A percentile compares a stretch with the other conserved stretches of the same genome.
phyloP scores from a whole-genome alignment of 2,329 filamentous ascomycete genomes.

The Grosmannia serpens region DNA sequence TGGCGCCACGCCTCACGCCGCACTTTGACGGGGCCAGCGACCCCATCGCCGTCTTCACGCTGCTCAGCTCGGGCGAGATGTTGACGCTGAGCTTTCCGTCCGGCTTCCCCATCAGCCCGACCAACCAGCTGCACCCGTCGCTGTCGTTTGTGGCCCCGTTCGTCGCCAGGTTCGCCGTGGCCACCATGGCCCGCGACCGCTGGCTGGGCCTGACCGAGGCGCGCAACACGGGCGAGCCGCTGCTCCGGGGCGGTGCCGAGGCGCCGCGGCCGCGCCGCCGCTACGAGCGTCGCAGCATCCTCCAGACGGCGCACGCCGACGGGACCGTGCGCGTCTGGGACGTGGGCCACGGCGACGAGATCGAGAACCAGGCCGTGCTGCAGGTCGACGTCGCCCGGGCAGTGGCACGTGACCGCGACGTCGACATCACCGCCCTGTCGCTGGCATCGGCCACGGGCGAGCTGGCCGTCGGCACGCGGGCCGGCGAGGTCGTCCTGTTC shows the following conservation, averaged over 20 bases:
- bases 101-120: constrained; percentile 81
- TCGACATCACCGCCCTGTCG: constrained; percentile 69
- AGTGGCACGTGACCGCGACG: constrained; percentile 63
- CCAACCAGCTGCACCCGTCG: constrained; percentile 83
- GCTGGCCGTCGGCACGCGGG: constrained; percentile 66
- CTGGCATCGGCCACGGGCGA: constrained; percentile 75
- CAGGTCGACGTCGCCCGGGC: constrained; percentile 82
- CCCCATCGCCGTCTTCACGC: constrained; percentile 70
- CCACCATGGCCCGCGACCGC: constrained; percentile 61
- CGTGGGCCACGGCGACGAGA: constrained; percentile 78
- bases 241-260: constrained; percentile 71
- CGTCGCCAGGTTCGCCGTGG: constrained; percentile 59
- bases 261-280: constrained; percentile 58
- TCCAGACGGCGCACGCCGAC: constrained; percentile 82
- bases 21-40: constrained; percentile 84
- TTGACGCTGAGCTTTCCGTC: constrained; percentile 86
- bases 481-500: constrained; percentile 80
- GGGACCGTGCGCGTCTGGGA: constrained; percentile 91
- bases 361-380: constrained; percentile 72
- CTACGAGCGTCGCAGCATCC: constrained; percentile 72
- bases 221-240: constrained; percentile 62
- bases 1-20: constrained; percentile 72
- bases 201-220: constrained; percentile 91
- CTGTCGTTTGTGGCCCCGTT: constrained; percentile 86
- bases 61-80: constrained; percentile 78